Evolutionary conservation across 257 asterid genomes (phyloP).

Genomic region (Petrea volubilis): DNA sequence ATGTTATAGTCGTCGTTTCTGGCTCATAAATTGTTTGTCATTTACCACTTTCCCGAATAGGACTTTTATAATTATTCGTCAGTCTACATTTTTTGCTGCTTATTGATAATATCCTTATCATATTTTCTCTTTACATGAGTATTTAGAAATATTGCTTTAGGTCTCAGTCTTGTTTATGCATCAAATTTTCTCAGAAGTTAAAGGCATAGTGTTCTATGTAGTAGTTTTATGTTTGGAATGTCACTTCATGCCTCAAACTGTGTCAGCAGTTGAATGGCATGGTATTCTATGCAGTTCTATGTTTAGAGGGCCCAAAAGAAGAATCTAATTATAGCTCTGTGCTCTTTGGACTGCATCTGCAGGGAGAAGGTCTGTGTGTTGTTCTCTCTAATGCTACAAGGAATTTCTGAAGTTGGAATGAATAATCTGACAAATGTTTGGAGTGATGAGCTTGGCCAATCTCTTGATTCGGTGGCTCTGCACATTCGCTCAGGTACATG

Average conservation of each 20-base stretch:
- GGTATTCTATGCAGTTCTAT: neutral
- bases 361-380: conserved; percentile 81
- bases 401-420: conserved; percentile 44
- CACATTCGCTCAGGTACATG: conserved; percentile 56
- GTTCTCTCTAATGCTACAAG: conserved; percentile 60
- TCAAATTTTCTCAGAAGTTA: neutral
- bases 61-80: neutral
- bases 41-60: neutral
- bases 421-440: conserved; percentile 27
- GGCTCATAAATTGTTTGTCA: neutral
- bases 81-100: neutral
- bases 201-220: neutral
- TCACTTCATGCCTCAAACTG: neutral
- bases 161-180: neutral
- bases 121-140: conserved; percentile 1
- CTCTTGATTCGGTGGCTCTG: conserved; percentile 42
- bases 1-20: neutral
- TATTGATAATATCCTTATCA: neutral
- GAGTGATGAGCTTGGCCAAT: conserved; percentile 34
- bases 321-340: conserved; percentile 20
- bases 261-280: conserved; percentile 6
- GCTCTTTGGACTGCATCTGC: conserved; percentile 31
- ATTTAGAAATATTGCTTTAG: neutral
- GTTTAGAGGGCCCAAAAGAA: neutral
- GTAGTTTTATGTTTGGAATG: neutral